Evolutionary conservation across 225 moss, liverwort and hornwort species (phyloP), one percentile per base, ranked within the genome.

Genomic region (Ulota crispa): DNA sequence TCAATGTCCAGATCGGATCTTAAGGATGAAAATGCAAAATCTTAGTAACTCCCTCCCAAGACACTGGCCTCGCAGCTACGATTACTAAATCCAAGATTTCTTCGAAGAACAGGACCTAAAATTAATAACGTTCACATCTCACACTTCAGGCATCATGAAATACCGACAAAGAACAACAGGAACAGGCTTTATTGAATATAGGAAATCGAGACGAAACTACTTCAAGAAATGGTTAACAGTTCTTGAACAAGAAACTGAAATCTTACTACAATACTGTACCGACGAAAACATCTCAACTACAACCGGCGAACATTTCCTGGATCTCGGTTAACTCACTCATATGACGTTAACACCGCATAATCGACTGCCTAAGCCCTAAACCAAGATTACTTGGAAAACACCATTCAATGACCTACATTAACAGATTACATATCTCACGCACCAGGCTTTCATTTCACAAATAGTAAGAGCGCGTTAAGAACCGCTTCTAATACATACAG

Each of bases 281-380:
- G 9, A 19, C 7, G 8, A 34, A 68, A 16, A 50, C 9, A 36
- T 1, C 14, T 83, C 41, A 66, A 93, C 91, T 52, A 88, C 9
- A 10, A n/a, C 80, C 78, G 55, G 67, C 88, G 89, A 93, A 88
- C 92, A 89, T 92, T 18, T 88, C 92, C 60, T 92, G 88, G 75
- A 94, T 81, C 68, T 43, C 14, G 7, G 14, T 21, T 64, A 61
- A 64, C 42, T 55, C 39, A 47, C 78, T 28, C 27, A 14, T 43
- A 32, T 12, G 55, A n/a, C 41, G 39, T 4, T 18, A 42, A 31
- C 54, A 62, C 3, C 39, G 43, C 15, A 67, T 16, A 43, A n/a
- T 18, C 32, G 2, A 68, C 47, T 34, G 1, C 43, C 26, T 20
- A 27, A 31, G 66, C 45, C 43, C 26, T 20, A 27, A 31, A 72